phyloP scores from a whole-genome alignment of 2,329 filamentous ascomycete species.

The Neopestalotiopsis sp. region DNA sequence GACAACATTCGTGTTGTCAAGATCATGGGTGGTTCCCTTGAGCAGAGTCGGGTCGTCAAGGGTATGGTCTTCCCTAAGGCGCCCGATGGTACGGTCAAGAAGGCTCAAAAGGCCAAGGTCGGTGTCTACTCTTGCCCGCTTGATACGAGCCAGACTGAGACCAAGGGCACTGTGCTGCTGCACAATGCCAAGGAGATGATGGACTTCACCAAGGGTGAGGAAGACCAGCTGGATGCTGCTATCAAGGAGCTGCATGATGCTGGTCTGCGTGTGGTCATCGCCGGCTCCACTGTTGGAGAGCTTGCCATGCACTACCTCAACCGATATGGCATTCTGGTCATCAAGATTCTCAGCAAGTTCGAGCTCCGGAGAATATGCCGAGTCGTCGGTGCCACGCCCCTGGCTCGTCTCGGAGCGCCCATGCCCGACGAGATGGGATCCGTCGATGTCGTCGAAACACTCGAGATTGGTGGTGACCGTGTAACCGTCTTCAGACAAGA shows the following conservation, averaged over 20 bases:
- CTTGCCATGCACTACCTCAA: conserved; percentile 97
- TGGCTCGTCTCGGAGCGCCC: conserved; percentile 91
- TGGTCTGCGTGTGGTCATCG: conserved; percentile 88
- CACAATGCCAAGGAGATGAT: conserved; percentile 99
- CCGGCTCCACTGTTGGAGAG: conserved; percentile 92
- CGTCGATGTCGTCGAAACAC: conserved; percentile 93
- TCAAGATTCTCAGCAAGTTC: conserved; percentile 98
- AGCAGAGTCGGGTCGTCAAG: conserved; percentile 92
- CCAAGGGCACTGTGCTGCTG: conserved; percentile 95
- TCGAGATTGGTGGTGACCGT: conserved; percentile 96
- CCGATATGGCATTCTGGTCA: conserved; percentile 92
- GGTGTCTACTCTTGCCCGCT: conserved; percentile 96
- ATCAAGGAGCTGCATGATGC: conserved; percentile 98
- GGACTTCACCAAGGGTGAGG: conserved; percentile 97
- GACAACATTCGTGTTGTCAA: conserved; percentile 99
- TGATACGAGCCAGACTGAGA: conserved; percentile 95
- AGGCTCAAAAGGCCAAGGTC: conserved; percentile 91
- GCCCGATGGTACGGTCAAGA: conserved; percentile 91
- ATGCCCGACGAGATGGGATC: conserved; percentile 99
- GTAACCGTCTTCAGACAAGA: conserved; percentile 99
- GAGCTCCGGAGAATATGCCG: conserved; percentile 94
- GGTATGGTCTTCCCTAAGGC: conserved; percentile 98
- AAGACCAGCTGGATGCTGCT: conserved; percentile 83
- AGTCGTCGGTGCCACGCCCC: conserved; percentile 94
- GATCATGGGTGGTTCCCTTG: conserved; percentile 97